phyloP scores from a whole-genome alignment of 805 yeast genomes.

The Saccharomycopsis oosterbeekiorum region DNA sequence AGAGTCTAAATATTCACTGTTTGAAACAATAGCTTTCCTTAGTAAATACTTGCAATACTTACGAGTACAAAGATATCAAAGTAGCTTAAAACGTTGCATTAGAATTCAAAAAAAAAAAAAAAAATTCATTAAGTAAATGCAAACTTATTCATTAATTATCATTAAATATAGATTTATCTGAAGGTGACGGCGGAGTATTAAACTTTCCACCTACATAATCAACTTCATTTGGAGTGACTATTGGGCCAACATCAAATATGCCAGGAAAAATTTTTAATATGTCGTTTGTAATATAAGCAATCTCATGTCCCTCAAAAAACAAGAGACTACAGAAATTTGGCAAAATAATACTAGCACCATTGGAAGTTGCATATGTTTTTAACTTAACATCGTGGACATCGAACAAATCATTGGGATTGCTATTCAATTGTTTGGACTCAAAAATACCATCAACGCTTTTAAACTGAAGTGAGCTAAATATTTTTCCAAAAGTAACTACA shows the following conservation, averaged over 20 bases:
- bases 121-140: not conserved
- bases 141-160: not conserved
- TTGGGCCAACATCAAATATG: not conserved
- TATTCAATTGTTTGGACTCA: constrained; percentile 2
- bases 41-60: too few species aligned
- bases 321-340: constrained; percentile 18
- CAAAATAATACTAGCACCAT: constrained; percentile 9
- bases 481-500: constrained; percentile 2
- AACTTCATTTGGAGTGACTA: not conserved
- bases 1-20: too few species aligned
- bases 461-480: constrained; percentile 4
- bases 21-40: too few species aligned
- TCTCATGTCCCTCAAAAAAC: constrained; percentile 10
- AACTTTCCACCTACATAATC: not conserved
- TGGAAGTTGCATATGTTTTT: constrained; percentile 11
- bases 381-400: constrained; percentile 9
- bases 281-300: constrained; percentile 9
- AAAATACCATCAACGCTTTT: constrained; percentile 8
- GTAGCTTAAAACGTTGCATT: too few species aligned
- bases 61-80: too few species aligned
- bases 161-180: not conserved
- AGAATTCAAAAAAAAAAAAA: not conserved
- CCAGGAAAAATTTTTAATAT: constrained; percentile 11
- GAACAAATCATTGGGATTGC: constrained; percentile 4
- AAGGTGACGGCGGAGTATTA: not conserved